Base-by-base conservation (phyloP, 495 filamentous ascomycete species). In the Melanomma pulvis-pyrius region DNA sequence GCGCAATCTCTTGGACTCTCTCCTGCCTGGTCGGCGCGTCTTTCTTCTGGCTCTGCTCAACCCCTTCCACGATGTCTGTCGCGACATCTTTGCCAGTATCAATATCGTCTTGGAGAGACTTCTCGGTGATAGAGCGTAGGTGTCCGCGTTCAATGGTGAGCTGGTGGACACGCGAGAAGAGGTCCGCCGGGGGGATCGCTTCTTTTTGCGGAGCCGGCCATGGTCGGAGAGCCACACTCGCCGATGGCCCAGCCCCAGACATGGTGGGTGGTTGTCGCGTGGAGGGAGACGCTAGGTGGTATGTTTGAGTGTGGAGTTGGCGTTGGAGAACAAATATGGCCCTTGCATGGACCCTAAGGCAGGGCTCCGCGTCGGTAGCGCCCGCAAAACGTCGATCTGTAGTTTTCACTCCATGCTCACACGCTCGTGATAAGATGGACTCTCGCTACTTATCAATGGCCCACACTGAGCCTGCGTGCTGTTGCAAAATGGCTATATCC, bases 91-190 rank as follows among this genome's bases (percentile, higher is more conserved):
- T 83, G 73, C 90, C 87, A 2, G 76, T 74, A 0, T 73, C 81
- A 58, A 93, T 91, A 77, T 96, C 90, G 29, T 81, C 78, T n/a
- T 90, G 83, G 17, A 92, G 77, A 25, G 60, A 62, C 1, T 73
- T 68, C 57, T 79, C 77, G 50, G 71, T 77, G 49, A 79, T 69
- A 41, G 72, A 46, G 34, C 75, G 70, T 51, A 78, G 74, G 60
- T 75, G 72, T 11, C 76, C 75, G 25, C 75, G 77, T 39, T 78
- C 64, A 17, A 44, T 19, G 39, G 61, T 53, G 9, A 76, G 72
- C 29, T 75, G 77, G 9, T 30, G 39, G 24, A 79, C 59, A n/a
- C 70, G 63, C 24, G 55, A 36, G 12, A 55, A 52, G 29, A 78
- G 56, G 7, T 69, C 54, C 26, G 46, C 57, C 1, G 56, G 41